Evolutionary conservation across 768 basidiomycete species (phyloP).

Genomic region (Kwoniella shandongensis): DNA sequence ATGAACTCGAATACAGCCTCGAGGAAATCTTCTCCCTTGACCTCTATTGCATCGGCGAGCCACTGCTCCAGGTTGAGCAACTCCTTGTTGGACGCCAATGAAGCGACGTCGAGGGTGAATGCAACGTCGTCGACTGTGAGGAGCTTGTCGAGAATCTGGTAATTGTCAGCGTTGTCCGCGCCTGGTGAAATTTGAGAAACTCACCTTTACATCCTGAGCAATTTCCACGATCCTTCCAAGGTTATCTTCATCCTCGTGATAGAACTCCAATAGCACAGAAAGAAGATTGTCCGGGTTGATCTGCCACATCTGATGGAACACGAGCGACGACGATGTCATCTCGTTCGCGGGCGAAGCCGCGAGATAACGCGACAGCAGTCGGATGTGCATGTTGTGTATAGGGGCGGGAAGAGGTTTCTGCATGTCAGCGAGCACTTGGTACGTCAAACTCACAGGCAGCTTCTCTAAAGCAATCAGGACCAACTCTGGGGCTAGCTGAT

Average conservation of each 20-base stretch:
- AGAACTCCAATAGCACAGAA: slow-evolving; percentile 84
- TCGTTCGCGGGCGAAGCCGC: slow-evolving; percentile 60
- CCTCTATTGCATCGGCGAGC: slow-evolving; percentile 81
- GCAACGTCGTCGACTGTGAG: slow-evolving; percentile 84
- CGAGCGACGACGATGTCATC: slow-evolving; percentile 91
- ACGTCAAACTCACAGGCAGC: slow-evolving; percentile 67
- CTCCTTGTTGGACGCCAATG: slow-evolving; percentile 86
- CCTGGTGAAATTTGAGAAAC: slow-evolving; percentile 30
- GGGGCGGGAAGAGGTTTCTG: slow-evolving; percentile 85
- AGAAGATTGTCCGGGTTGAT: slow-evolving; percentile 82
- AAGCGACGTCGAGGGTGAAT: slow-evolving; percentile 90
- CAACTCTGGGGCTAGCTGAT: slow-evolving; percentile 89
- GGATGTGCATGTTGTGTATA: slow-evolving; percentile 80
- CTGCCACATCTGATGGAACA: slow-evolving; percentile 96
- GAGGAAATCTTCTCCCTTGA: slow-evolving; percentile 81
- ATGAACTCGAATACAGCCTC: slow-evolving; percentile 83
- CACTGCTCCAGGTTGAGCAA: slow-evolving; percentile 96
- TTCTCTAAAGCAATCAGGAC: slow-evolving; percentile 90
- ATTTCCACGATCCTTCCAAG: slow-evolving; percentile 93
- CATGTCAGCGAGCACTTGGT: slow-evolving; percentile 15
- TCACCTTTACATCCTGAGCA: slow-evolving; percentile 87
- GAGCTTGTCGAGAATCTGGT: slow-evolving; percentile 79
- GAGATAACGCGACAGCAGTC: slow-evolving; percentile 83
- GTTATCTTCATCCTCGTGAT: slow-evolving; percentile 86
- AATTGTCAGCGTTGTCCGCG: slow-evolving; percentile 8